Percentiles rank a stretch among this genome's conserved stretches.
Conservation (phyloP, 495 filamentous ascomycete species). For the Penicillium coffeae region DNA sequence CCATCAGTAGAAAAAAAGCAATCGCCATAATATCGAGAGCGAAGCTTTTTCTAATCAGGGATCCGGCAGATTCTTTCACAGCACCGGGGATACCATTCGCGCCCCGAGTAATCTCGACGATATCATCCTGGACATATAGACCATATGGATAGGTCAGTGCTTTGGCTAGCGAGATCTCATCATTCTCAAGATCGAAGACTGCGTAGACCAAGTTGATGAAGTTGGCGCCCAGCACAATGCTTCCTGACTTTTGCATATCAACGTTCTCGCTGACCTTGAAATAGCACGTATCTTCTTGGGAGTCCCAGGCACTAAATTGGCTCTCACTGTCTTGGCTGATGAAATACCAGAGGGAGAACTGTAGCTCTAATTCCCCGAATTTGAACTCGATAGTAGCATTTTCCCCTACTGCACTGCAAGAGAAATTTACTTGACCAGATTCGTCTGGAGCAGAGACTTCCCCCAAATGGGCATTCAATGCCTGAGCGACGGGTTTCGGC, state of each 20-base stretch:
- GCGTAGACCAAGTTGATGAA: constrained; percentile 6
- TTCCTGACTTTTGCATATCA: neutral
- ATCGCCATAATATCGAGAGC: neutral
- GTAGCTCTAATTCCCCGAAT: constrained; percentile 2
- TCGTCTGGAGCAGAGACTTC: neutral
- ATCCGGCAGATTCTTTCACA: neutral
- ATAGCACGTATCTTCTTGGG: neutral
- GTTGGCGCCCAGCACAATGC: constrained; percentile 4
- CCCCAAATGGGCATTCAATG: constrained; percentile 3
- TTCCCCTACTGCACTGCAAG: neutral
- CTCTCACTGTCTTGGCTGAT: neutral
- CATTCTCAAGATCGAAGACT: constrained; percentile 10
- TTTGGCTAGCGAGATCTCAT: constrained; percentile 9
- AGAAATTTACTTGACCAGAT: constrained; percentile 4
- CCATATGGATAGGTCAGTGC: neutral
- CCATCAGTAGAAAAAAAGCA: neutral
- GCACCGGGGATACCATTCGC: neutral
- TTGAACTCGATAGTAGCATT: constrained; percentile 6
- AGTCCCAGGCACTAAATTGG: neutral
- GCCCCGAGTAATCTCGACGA: constrained; percentile 6
- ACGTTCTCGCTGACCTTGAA: constrained; percentile 2
- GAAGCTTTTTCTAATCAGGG: neutral
- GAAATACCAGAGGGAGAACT: constrained; percentile 1
- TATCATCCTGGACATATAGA: neutral
- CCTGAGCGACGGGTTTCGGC: constrained; percentile 4